These are phyloP conservation scores for Vanrija pseudolonga DNA, from an alignment of 1,284 basidiomycete genomes.

Conservation along the genomic window DNA sequence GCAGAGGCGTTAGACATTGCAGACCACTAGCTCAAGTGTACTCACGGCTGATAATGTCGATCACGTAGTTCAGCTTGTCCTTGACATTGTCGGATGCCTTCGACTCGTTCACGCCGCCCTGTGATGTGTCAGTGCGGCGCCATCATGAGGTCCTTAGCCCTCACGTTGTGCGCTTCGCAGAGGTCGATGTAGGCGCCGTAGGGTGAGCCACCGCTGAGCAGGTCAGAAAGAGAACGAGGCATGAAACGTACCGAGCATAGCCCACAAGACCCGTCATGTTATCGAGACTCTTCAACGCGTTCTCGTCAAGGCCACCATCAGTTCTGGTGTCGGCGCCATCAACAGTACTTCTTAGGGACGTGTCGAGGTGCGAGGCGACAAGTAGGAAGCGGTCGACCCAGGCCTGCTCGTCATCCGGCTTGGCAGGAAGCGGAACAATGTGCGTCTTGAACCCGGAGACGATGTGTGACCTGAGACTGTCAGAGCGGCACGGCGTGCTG, in stretches of 20 bases:
- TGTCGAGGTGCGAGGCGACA: conserved; percentile 63
- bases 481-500: neutral
- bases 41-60: conserved; percentile 48
- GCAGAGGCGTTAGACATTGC: neutral
- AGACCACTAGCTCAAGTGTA: neutral
- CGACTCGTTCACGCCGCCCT: conserved; percentile 83
- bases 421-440: conserved; percentile 77
- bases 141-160: conserved; percentile 29
- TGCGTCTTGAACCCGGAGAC: conserved; percentile 57
- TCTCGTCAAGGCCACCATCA: conserved; percentile 50
- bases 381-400: conserved; percentile 83
- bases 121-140: neutral
- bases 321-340: too few relatives aligned
- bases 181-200: conserved; percentile 57
- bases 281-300: conserved; percentile 59
- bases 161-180: conserved; percentile 75
- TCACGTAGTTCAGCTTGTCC: conserved; percentile 56
- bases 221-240: too few relatives aligned
- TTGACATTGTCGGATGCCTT: conserved; percentile 63
- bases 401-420: conserved; percentile 60
- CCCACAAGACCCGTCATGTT: conserved; percentile 60
- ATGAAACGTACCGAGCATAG: conserved; percentile 8
- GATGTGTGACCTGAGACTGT: conserved; percentile 26
- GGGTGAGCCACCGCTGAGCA: conserved; percentile 32
- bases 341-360: too few relatives aligned